Percentiles rank a stretch among this genome's conserved stretches.
These are phyloP conservation scores for Candida caryicola DNA, from an alignment of 805 yeast species.

Conservation along the genomic window DNA sequence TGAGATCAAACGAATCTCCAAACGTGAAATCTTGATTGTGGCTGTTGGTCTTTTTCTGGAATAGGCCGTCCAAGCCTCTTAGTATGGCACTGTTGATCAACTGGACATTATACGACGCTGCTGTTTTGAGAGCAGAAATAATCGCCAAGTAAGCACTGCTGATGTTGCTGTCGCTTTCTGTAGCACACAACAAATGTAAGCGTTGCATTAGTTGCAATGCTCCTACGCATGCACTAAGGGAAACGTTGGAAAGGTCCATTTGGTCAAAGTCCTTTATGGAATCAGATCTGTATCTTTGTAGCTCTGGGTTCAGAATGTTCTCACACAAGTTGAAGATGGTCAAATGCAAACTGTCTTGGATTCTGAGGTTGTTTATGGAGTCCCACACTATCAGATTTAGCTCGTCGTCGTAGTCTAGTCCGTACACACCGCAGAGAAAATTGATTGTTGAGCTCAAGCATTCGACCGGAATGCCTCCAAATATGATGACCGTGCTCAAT, in stretches of 20 bases:
- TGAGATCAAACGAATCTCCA: slow-evolving; percentile 16
- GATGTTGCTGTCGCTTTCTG: slow-evolving; percentile 20
- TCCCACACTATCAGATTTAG: slow-evolving; percentile 37
- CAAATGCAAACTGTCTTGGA: slow-evolving; percentile 34
- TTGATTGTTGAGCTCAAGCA: slow-evolving; percentile 37
- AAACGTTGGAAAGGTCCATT: slow-evolving; percentile 1
- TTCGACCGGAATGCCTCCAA: slow-evolving; percentile 45
- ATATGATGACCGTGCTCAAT: slow-evolving; percentile 43
- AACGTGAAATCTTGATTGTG: slow-evolving; percentile 14
- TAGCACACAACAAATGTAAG: slow-evolving; percentile 22
- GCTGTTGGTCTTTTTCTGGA: slow-evolving; percentile 26
- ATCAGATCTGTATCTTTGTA: slow-evolving; percentile 11
- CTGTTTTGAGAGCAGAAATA: slow-evolving; percentile 29
- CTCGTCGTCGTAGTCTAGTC: slow-evolving; percentile 28
- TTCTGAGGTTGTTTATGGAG: slow-evolving; percentile 35
- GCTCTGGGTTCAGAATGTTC: slow-evolving; percentile 20
- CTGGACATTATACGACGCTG: slow-evolving; percentile 35
- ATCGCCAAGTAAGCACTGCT: slow-evolving; percentile 27
- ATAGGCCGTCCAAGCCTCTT: slow-evolving; percentile 36
- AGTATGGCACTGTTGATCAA: slow-evolving; percentile 41
- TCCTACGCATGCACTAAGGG: slow-evolving; percentile 35
- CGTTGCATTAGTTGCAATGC: slow-evolving; percentile 36
- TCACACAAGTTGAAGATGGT: slow-evolving; percentile 19
- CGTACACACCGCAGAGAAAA: slow-evolving; percentile 45
- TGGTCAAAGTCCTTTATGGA: not conserved